These are phyloP conservation scores for Neurospora intermedia DNA, from an alignment of 495 filamentous ascomycete species.

Conservation along the genomic window DNA sequence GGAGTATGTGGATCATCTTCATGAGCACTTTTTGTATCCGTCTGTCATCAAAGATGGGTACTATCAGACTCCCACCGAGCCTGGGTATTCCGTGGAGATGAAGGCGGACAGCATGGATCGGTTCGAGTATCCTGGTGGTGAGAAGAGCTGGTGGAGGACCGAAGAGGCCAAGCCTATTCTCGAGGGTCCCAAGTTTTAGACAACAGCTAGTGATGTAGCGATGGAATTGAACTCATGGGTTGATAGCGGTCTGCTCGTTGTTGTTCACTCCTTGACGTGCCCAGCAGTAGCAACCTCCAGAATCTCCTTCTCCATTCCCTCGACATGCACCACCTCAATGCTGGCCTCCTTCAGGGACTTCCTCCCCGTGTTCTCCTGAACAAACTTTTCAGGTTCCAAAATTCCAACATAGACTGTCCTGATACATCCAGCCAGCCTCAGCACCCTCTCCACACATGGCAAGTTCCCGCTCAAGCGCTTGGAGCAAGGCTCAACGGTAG, in stretches of 20 bases:
- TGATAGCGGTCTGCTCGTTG: neutral
- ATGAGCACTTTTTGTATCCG: slow-evolving; percentile 87
- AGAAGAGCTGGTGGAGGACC: slow-evolving; percentile 73
- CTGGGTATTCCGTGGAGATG: slow-evolving; percentile 91
- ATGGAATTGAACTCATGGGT: neutral
- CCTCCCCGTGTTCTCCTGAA: slow-evolving; percentile 67
- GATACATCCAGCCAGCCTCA: slow-evolving; percentile 51
- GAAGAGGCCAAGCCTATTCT: slow-evolving; percentile 59
- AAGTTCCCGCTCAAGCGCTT: slow-evolving; percentile 69
- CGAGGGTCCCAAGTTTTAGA: slow-evolving; percentile 42
- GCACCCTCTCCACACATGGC: slow-evolving; percentile 73
- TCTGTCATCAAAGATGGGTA: slow-evolving; percentile 72
- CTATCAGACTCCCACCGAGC: slow-evolving; percentile 71
- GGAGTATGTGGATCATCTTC: slow-evolving; percentile 88
- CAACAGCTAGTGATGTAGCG: neutral
- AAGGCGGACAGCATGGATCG: slow-evolving; percentile 73
- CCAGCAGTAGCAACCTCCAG: slow-evolving; percentile 70
- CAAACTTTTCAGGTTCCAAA: slow-evolving; percentile 80
- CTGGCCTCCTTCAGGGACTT: slow-evolving; percentile 58
- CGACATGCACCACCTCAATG: slow-evolving; percentile 59
- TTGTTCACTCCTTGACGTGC: slow-evolving; percentile 31
- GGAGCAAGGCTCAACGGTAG: slow-evolving; percentile 89
- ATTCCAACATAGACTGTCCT: slow-evolving; percentile 79
- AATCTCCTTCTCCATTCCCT: slow-evolving; percentile 74
- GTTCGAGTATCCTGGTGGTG: slow-evolving; percentile 65